Evolutionary conservation across 2,329 filamentous ascomycete genomes (phyloP), one percentile per base, ranked within the genome.

Genomic region (Hymenoscyphus linearis): DNA sequence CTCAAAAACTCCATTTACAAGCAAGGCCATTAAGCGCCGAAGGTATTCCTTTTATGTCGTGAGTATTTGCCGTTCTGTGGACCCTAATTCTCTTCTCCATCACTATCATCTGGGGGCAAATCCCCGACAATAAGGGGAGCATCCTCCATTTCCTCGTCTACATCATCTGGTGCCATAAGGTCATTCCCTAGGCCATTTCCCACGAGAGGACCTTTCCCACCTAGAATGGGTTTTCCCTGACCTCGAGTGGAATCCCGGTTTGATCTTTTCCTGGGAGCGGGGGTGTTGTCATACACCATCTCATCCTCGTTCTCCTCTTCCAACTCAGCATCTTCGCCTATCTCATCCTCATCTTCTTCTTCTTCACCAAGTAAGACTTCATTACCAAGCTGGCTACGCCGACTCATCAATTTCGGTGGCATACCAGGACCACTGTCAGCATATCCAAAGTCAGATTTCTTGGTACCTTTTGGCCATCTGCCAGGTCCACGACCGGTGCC

Each of bases 391-490:
- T 63, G 67, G 58, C 72, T 73, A 60, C 67, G 66, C 59, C 69
- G 64, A 36, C 71, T 73, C 7, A 64, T 16, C 13, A 70, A 53
- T 53, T 78, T 79, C 2, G 85, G 85, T 0, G 85, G 85, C 18
- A 87, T 74, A 2, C 85, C 85, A 2, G 85, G 85, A 1, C 85
- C 85, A 67, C 85, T 87, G 36, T 84, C 82, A 0, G 85, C 85
- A 64, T 87, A 87, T 0, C 85, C 85, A 60, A 88, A 88, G 68
- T 88, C 85, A 44, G 82, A 82, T 71, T 88, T 88, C 73, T 86
- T 88, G 0, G 85, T 87, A 4, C 85, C 85, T 70, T 87, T 88
- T 0, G 85, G 85, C 84, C 84, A 88, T 50, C 85, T 79, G 0
- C 85, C 85, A 1, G 85, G 85, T 0, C 85, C 85, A 57, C 85